Percentiles rank a stretch among this genome's conserved stretches.
These are phyloP conservation scores for Thozetella sp. DNA, from an alignment of 495 filamentous ascomycete genomes.

Conservation along the genomic window DNA sequence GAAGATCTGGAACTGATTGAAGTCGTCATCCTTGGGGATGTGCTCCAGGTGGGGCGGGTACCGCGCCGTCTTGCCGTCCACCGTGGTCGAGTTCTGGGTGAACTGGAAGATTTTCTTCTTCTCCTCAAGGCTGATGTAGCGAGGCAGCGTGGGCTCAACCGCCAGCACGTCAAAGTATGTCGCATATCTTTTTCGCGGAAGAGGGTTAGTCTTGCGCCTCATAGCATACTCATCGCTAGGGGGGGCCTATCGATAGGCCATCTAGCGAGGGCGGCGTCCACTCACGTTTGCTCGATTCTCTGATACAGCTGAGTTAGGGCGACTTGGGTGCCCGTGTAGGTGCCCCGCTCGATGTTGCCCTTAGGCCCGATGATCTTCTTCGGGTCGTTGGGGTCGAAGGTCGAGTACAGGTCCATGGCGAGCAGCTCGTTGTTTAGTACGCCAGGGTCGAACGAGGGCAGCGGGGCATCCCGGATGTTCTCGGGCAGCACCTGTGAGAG, in stretches of 20 bases:
- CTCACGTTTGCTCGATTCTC: constrained; percentile 38
- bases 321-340: constrained; percentile 37
- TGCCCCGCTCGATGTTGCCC: constrained; percentile 25
- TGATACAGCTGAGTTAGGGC: constrained; percentile 39
- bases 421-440: constrained; percentile 31
- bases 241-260: neutral
- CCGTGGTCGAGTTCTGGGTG: constrained; percentile 23
- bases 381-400: constrained; percentile 20
- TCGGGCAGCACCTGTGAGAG: constrained; percentile 21
- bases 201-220: neutral
- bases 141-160: constrained; percentile 32
- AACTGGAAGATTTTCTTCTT: constrained; percentile 30
- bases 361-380: constrained; percentile 15
- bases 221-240: neutral
- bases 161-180: constrained; percentile 37
- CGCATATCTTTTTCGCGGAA: constrained; percentile 22
- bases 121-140: constrained; percentile 23
- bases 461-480: constrained; percentile 16
- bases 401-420: constrained; percentile 23
- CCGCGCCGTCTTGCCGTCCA: constrained; percentile 19
- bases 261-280: neutral
- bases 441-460: constrained; percentile 30
- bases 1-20: constrained; percentile 28
- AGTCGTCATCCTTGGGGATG: constrained; percentile 23
- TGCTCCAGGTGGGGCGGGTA: constrained; percentile 37